Evolutionary conservation across 148 eudicot genomes (phyloP).

Genomic region (Persicaria maculosa): DNA sequence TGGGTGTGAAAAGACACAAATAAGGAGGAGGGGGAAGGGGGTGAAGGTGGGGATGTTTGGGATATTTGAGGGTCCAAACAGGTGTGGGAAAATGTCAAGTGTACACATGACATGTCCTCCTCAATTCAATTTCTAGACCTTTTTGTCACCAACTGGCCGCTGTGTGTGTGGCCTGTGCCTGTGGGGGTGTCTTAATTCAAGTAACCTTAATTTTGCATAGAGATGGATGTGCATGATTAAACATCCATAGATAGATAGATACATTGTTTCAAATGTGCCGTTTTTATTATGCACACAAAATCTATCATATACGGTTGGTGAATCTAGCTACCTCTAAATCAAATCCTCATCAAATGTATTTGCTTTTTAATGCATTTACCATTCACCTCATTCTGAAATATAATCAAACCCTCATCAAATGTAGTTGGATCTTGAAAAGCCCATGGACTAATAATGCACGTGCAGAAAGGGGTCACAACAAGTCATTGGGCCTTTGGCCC

Average conservation of each 20-base stretch:
- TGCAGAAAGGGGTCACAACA: too few species aligned
- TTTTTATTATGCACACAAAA: neutral
- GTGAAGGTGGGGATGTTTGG: neutral
- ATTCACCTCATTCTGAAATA: too few species aligned
- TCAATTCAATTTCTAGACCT: neutral
- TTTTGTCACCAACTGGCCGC: neutral
- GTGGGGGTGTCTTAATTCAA: neutral
- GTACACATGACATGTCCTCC: neutral
- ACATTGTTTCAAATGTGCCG: neutral
- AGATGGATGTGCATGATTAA: neutral
- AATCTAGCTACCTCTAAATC: neutral
- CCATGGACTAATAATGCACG: too few species aligned
- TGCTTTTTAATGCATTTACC: too few species aligned
- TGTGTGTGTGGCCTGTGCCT: neutral
- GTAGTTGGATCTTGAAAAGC: too few species aligned
- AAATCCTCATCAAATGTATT: too few species aligned
- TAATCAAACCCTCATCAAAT: too few species aligned
- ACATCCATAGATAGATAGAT: neutral
- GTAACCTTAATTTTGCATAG: neutral
- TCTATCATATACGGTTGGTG: neutral
- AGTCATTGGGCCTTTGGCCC: too few species aligned
- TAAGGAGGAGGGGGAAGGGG: neutral
- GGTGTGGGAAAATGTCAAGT: neutral
- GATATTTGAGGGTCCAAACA: neutral
- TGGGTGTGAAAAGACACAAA: neutral